phyloP scores from a whole-genome alignment of 306 rosid species.

The Castanea sativa region DNA sequence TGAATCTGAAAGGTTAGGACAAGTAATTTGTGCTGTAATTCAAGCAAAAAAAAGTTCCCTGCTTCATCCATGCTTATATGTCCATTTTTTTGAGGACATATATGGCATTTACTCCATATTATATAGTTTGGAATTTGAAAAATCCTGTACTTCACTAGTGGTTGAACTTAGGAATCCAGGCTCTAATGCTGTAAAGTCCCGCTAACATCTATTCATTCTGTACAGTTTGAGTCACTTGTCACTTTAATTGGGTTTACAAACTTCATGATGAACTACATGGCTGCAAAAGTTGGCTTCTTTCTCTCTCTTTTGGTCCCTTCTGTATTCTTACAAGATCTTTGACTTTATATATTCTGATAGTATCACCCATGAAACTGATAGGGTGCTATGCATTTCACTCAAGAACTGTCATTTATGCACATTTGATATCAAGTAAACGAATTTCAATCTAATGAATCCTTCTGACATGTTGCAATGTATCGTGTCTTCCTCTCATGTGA shows the following conservation, averaged over 20 bases:
- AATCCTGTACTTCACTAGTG: background rate
- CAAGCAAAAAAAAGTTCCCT: background rate
- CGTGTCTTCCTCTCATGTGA: background rate
- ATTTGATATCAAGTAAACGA: background rate
- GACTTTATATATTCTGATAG: background rate
- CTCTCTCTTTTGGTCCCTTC: background rate
- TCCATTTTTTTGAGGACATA: background rate
- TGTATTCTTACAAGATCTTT: background rate
- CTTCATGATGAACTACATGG: background rate
- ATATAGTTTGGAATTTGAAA: background rate
- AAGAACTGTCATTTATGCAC: background rate
- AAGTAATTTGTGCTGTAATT: background rate
- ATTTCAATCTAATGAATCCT: background rate
- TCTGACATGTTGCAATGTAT: background rate
- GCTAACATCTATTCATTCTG: conserved; percentile 11
- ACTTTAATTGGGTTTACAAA: background rate
- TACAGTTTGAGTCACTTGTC: background rate
- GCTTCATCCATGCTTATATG: background rate
- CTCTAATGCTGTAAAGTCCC: background rate
- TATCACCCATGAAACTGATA: no score
- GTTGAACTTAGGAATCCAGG: background rate
- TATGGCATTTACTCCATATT: background rate
- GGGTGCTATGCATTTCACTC: background rate
- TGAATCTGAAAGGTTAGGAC: conserved; percentile 4
- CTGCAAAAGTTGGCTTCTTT: background rate